Percentiles rank a stretch among this genome's conserved stretches.
phyloP scores from a whole-genome alignment of 495 filamentous ascomycete genomes.

The Xylaria curta region DNA sequence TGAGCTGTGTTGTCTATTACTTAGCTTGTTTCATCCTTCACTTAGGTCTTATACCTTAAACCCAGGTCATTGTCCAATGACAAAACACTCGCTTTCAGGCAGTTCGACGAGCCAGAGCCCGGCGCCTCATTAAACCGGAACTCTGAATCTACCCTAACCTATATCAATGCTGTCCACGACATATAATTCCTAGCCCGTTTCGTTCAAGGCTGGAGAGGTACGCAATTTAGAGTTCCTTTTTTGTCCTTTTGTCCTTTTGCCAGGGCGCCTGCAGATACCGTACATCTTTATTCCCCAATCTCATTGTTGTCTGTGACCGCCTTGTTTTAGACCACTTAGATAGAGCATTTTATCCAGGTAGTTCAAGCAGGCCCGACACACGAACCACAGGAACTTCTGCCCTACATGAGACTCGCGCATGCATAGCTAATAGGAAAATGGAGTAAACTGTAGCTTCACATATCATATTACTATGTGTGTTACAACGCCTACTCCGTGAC shows the following conservation, averaged over 20 bases:
- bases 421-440: background rate
- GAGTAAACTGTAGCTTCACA: background rate
- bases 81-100: background rate
- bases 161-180: background rate
- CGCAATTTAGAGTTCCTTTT: background rate
- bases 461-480: background rate
- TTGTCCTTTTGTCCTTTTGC: background rate
- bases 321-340: background rate
- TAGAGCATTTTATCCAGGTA: background rate
- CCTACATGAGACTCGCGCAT: background rate
- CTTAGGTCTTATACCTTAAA: background rate
- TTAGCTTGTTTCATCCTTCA: background rate
- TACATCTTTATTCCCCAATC: conserved; percentile 3
- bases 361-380: background rate
- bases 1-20: background rate
- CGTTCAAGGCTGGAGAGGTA: conserved; percentile 8
- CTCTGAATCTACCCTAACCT: background rate
- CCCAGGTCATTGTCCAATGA: background rate
- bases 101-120: background rate
- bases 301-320: background rate
- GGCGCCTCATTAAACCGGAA: background rate
- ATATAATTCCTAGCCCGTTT: background rate
- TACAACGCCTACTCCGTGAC: background rate
- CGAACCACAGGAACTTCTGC: background rate
- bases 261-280: background rate